These are phyloP conservation scores for Aspergillus awamori DNA, from an alignment of 2,329 filamentous ascomycete genomes.

Conservation along the genomic window DNA sequence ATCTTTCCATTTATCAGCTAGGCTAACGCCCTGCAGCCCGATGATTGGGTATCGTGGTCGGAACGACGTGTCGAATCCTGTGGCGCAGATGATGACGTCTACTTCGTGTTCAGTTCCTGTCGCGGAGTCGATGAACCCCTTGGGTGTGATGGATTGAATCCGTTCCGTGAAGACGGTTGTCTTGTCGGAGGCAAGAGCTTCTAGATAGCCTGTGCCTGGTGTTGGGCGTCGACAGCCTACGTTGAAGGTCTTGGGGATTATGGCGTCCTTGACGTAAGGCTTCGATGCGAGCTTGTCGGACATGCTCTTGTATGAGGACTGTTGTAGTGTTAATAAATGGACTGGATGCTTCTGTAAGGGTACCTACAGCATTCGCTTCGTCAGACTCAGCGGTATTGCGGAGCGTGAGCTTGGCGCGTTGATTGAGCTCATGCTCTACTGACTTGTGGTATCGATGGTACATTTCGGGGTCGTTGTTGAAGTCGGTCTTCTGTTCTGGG, in stretches of 20 bases:
- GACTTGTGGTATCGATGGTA: constrained; percentile 16
- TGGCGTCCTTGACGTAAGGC: constrained; percentile 34
- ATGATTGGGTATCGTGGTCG: constrained; percentile 37
- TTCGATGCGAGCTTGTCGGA: constrained; percentile 25
- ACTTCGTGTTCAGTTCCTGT: constrained; percentile 36
- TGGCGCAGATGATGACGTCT: constrained; percentile 41
- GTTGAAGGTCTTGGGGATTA: constrained; percentile 43
- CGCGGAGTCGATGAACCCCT: constrained; percentile 32
- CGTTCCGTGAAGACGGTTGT: constrained; percentile 60
- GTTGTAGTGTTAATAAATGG: not conserved
- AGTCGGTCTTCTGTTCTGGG: constrained; percentile 9
- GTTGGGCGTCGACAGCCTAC: constrained; percentile 49
- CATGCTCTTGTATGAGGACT: constrained; percentile 13
- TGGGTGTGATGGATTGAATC: constrained; percentile 49
- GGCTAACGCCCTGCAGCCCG: constrained; percentile 28
- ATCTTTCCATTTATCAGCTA: constrained; percentile 32
- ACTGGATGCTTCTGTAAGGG: not conserved
- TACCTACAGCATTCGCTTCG: constrained; percentile 12
- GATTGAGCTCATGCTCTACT: constrained; percentile 13
- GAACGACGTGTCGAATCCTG: constrained; percentile 40
- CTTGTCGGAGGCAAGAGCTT: constrained; percentile 63
- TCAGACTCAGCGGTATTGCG: constrained; percentile 14
- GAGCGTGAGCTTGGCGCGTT: constrained; percentile 6
- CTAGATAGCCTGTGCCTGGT: constrained; percentile 55
- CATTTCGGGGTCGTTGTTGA: constrained; percentile 4